phyloP scores from a whole-genome alignment of 139 green algal genomes.

The Chlamydomonas applanata region DNA sequence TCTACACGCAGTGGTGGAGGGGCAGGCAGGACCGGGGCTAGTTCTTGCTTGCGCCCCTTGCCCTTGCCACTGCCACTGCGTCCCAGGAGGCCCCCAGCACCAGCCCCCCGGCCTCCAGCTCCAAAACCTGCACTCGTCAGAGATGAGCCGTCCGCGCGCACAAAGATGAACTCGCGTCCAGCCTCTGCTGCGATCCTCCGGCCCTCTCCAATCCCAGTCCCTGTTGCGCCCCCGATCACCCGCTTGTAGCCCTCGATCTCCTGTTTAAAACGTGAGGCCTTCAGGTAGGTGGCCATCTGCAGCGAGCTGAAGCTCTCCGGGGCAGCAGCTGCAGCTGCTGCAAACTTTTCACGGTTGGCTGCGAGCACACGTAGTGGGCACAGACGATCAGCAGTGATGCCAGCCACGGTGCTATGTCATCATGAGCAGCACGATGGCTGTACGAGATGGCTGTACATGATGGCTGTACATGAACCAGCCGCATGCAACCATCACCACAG shows the following conservation, averaged over 20 bases:
- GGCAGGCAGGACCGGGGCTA: neutral
- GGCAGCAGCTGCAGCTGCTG: slow-evolving; percentile 33
- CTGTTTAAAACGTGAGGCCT: slow-evolving; percentile 46
- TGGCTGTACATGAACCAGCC: too few species aligned
- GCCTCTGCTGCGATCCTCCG: slow-evolving; percentile 58
- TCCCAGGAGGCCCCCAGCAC: neutral
- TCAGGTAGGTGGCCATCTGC: slow-evolving; percentile 84
- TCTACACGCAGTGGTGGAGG: neutral
- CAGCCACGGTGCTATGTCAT: neutral
- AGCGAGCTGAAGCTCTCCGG: slow-evolving; percentile 52
- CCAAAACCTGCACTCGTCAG: too few species aligned
- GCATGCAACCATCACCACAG: neutral
- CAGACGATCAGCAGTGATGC: neutral
- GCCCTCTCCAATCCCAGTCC: neutral
- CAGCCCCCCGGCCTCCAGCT: neutral
- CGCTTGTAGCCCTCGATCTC: slow-evolving; percentile 48
- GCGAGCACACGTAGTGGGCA: too few species aligned
- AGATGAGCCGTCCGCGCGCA: neutral
- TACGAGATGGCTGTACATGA: too few species aligned
- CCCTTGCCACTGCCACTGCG: neutral
- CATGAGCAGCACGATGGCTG: neutral
- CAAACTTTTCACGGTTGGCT: slow-evolving; percentile 74
- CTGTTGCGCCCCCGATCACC: slow-evolving; percentile 28
- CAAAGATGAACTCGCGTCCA: slow-evolving; percentile 70
- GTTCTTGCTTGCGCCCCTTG: neutral